phyloP scores from a whole-genome alignment of 805 yeast genomes.

The Soucietia sequanensis region DNA sequence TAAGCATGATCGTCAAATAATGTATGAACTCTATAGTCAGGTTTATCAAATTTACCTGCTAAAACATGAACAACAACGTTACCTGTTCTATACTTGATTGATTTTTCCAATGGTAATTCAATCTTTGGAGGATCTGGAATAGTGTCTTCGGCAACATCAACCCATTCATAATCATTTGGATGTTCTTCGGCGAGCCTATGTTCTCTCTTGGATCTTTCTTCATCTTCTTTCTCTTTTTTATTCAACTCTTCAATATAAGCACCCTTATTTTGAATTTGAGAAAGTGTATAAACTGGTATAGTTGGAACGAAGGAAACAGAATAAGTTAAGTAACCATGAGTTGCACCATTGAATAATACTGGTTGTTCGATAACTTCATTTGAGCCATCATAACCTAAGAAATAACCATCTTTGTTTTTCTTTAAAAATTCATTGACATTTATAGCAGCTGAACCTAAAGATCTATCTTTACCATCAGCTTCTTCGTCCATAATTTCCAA shows the following conservation, averaged over 20 bases:
- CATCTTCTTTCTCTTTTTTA: slow-evolving; percentile 31
- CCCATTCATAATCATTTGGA: slow-evolving; percentile 68
- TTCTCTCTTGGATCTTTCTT: slow-evolving; percentile 47
- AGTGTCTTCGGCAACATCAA: slow-evolving; percentile 41
- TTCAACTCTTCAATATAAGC: slow-evolving; percentile 39
- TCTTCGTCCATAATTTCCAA: slow-evolving; percentile 69
- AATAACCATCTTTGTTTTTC: slow-evolving; percentile 47
- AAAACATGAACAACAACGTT: slow-evolving; percentile 53
- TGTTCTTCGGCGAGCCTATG: slow-evolving; percentile 51
- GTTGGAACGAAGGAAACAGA: slow-evolving; percentile 66
- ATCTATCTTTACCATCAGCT: slow-evolving; percentile 58
- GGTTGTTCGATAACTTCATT: slow-evolving; percentile 46
- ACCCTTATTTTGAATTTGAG: slow-evolving; percentile 50
- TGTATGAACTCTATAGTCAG: slow-evolving; percentile 54
- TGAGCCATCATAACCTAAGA: slow-evolving; percentile 51
- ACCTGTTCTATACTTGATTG: slow-evolving; percentile 61
- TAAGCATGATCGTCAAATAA: slow-evolving; percentile 63
- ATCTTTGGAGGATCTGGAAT: slow-evolving; percentile 37
- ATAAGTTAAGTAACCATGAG: slow-evolving; percentile 50
- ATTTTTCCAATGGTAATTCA: slow-evolving; percentile 50
- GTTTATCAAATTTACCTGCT: slow-evolving; percentile 47
- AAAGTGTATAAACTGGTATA: slow-evolving; percentile 58
- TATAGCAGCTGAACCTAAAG: slow-evolving; percentile 57
- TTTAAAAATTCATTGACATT: slow-evolving; percentile 49
- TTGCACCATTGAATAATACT: slow-evolving; percentile 32